Evolutionary conservation across 345 rosid species (phyloP).

Genomic region (Lagerstroemia speciosa): DNA sequence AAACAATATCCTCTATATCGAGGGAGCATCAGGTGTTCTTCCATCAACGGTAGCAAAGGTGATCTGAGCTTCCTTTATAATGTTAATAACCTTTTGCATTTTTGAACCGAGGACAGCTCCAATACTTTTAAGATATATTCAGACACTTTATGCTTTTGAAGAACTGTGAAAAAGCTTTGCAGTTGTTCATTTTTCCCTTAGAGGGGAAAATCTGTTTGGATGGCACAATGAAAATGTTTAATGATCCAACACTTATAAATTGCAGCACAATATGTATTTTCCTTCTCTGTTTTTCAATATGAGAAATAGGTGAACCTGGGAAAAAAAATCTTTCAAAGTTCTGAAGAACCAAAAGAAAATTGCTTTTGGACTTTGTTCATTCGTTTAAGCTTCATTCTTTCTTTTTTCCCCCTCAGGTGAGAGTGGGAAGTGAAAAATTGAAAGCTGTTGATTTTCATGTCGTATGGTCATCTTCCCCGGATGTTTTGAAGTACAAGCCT

Average conservation of each 20-base stretch:
- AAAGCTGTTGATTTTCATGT: conserved; percentile 48
- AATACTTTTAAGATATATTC: background rate
- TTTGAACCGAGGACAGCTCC: background rate
- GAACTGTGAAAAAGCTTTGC: background rate
- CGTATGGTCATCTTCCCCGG: conserved; percentile 85
- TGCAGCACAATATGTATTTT: background rate
- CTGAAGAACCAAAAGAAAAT: background rate
- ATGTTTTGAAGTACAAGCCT: conserved; percentile 46
- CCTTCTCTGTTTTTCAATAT: background rate
- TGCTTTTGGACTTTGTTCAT: background rate
- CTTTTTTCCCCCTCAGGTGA: conserved; percentile 38
- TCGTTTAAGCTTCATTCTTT: background rate
- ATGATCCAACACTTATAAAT: background rate
- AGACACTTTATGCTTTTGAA: background rate
- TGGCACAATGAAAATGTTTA: background rate
- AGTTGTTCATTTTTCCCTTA: background rate
- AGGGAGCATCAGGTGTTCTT: conserved; percentile 77
- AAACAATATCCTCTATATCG: conserved; percentile 53
- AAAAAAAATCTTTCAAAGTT: background rate
- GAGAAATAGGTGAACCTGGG: background rate
- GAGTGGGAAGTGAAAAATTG: conserved; percentile 42
- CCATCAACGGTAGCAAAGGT: conserved; percentile 93
- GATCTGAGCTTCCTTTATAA: conserved; percentile 6
- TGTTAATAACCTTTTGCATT: background rate
- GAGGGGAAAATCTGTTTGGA: background rate